phyloP scores from a whole-genome alignment of 2,329 filamentous ascomycete species.

The Trichoderma pleuroti region DNA sequence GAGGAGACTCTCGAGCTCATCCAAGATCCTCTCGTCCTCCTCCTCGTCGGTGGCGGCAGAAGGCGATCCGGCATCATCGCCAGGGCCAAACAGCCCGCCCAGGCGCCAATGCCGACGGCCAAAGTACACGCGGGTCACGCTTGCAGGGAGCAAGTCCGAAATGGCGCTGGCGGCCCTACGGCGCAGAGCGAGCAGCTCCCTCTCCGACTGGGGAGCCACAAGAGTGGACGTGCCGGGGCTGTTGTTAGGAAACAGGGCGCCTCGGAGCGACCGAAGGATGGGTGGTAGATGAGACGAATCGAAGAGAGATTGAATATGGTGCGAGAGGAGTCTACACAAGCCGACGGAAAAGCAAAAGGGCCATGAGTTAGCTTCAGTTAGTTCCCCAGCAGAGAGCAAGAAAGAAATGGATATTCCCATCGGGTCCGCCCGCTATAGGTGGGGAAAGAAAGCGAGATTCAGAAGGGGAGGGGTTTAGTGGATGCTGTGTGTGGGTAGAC shows the following conservation, averaged over 20 bases:
- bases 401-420: not conserved
- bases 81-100: constrained; percentile 21
- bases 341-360: constrained; percentile 26
- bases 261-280: constrained; percentile 68
- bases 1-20: constrained; percentile 63
- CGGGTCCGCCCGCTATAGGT: constrained; percentile 13
- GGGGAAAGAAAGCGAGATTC: constrained; percentile 4
- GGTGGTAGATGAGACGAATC: constrained; percentile 62
- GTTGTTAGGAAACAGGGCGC: constrained; percentile 83
- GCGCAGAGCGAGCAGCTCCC: constrained; percentile 59
- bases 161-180: constrained; percentile 62
- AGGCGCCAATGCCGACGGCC: constrained; percentile 36
- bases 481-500: constrained; percentile 5
- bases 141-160: constrained; percentile 46
- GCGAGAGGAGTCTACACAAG: constrained; percentile 53
- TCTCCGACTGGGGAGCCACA: constrained; percentile 56
- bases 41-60: constrained; percentile 7
- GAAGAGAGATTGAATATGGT: constrained; percentile 56
- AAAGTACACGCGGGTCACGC: constrained; percentile 50
- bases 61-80: constrained; percentile 14
- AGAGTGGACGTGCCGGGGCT: constrained; percentile 62
- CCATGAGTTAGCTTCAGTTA: constrained; percentile 19
- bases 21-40: constrained; percentile 43
- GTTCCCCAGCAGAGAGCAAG: not conserved
- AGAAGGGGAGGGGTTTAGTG: not conserved